A percentile compares a stretch with the other conserved stretches of the same genome.
Evolutionary conservation across 2,329 filamentous ascomycete species (phyloP).

Genomic region (Ophiostoma angusticollis): DNA sequence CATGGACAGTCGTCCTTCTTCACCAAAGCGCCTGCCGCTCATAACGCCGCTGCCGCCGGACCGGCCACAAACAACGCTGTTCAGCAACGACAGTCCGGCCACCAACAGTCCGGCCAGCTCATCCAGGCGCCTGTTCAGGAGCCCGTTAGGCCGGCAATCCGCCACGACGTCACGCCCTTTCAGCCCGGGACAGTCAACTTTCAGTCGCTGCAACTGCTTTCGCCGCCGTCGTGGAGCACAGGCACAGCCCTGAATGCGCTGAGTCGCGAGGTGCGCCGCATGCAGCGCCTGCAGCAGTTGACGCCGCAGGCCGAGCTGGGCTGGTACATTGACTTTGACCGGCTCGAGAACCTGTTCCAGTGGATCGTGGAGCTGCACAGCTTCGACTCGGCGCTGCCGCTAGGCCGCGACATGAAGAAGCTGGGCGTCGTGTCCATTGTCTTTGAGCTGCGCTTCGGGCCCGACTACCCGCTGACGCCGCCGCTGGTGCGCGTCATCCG

Average conservation of each 20-base stretch:
- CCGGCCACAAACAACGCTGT: too few species aligned
- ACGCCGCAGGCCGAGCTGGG: conserved; percentile 53
- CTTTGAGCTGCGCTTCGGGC: conserved; percentile 69
- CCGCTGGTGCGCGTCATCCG: conserved; percentile 76
- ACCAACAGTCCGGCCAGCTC: neutral
- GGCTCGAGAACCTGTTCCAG: conserved; percentile 66
- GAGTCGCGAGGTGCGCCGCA: conserved; percentile 48
- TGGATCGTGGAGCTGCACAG: conserved; percentile 87
- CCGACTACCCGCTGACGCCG: conserved; percentile 62
- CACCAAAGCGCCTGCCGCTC: too few species aligned
- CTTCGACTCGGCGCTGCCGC: conserved; percentile 55
- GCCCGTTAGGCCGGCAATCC: neutral
- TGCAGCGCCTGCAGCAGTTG: conserved; percentile 50
- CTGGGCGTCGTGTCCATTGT: conserved; percentile 54
- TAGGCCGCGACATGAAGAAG: conserved; percentile 61
- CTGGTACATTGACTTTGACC: conserved; percentile 64
- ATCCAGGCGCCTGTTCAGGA: neutral
- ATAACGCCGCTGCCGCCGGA: too few species aligned
- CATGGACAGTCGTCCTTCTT: too few species aligned
- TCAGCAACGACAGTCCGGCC: too few species aligned
- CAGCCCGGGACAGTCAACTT: conserved; percentile 53
- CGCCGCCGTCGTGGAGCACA: conserved; percentile 52
- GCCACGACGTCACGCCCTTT: conserved; percentile 33
- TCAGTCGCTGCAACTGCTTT: conserved; percentile 48
- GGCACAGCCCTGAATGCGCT: conserved; percentile 47